These are phyloP conservation scores for Alternaria angustiovoidea DNA, from an alignment of 2,329 filamentous ascomycete genomes.

Conservation along the genomic window DNA sequence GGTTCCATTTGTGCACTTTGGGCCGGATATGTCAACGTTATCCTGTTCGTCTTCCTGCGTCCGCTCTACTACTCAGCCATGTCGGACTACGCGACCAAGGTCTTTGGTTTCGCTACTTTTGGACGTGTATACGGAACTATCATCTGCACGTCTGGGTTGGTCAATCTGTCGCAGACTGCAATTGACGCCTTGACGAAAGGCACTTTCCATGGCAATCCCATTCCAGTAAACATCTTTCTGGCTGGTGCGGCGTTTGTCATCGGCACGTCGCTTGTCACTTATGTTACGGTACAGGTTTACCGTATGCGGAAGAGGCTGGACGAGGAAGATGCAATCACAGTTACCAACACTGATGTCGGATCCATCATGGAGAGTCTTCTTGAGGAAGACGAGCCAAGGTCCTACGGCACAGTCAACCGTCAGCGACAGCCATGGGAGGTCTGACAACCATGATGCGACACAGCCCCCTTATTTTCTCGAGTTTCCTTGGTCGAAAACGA, in stretches of 20 bases:
- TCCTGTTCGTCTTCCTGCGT: conserved; percentile 81
- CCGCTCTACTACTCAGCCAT: conserved; percentile 92
- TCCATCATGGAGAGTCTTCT: conserved; percentile 57
- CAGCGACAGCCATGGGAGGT: conserved; percentile 25
- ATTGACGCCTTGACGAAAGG: conserved; percentile 79
- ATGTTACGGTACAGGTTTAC: conserved; percentile 43
- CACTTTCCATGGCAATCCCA: conserved; percentile 73
- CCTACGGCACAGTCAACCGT: conserved; percentile 36
- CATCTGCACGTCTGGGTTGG: conserved; percentile 81
- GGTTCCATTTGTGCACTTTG: conserved; percentile 74
- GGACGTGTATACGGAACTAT: conserved; percentile 89
- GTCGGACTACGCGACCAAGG: conserved; percentile 86
- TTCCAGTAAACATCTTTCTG: conserved; percentile 77
- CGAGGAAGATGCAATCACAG: conserved; percentile 60
- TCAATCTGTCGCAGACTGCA: conserved; percentile 82
- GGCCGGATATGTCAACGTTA: conserved; percentile 77
- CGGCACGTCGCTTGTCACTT: conserved; percentile 67
- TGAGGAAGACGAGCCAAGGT: conserved; percentile 45
- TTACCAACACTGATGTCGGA: conserved; percentile 75
- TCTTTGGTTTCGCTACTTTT: conserved; percentile 89
- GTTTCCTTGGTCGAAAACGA: not conserved
- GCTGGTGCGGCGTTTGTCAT: conserved; percentile 67
- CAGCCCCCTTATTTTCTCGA: not conserved
- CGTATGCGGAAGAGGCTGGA: conserved; percentile 43
- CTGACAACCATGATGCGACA: not conserved